phyloP scores from a whole-genome alignment of 805 yeast genomes.

The Ogataea parapolymorpha region DNA sequence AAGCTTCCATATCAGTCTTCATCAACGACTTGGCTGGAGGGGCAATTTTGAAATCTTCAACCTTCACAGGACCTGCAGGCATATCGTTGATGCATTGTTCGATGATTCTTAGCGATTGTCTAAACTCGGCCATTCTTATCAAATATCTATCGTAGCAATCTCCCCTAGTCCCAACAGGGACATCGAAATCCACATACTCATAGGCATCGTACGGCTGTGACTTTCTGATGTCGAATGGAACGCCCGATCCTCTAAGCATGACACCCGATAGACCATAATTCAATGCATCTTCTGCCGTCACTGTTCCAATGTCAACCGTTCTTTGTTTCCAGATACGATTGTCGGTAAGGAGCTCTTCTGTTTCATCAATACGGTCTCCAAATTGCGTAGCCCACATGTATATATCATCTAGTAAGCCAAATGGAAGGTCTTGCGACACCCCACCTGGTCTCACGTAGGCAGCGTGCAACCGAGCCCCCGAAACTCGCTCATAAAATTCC shows the following conservation, averaged over 20 bases:
- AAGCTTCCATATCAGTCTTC: slow-evolving; percentile 92
- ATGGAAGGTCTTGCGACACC: slow-evolving; percentile 83
- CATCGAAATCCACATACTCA: slow-evolving; percentile 79
- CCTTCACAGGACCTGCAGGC: slow-evolving; percentile 91
- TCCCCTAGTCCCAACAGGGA: slow-evolving; percentile 83
- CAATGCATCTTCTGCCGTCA: slow-evolving; percentile 83
- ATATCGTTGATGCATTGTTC: slow-evolving; percentile 87
- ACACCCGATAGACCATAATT: slow-evolving; percentile 80
- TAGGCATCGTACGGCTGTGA: slow-evolving; percentile 89
- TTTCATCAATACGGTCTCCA: slow-evolving; percentile 88
- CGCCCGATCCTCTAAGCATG: slow-evolving; percentile 88
- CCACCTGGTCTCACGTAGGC: slow-evolving; percentile 93
- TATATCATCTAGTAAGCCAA: slow-evolving; percentile 82
- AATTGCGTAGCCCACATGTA: slow-evolving; percentile 97
- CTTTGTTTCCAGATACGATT: slow-evolving; percentile 92
- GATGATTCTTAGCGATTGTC: slow-evolving; percentile 85
- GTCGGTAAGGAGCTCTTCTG: slow-evolving; percentile 84
- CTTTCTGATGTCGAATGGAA: slow-evolving; percentile 83
- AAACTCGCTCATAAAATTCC: slow-evolving; percentile 89
- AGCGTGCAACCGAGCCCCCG: slow-evolving; percentile 86
- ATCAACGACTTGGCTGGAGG: slow-evolving; percentile 79
- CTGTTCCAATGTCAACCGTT: slow-evolving; percentile 74
- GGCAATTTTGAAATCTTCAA: slow-evolving; percentile 80
- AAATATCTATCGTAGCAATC: slow-evolving; percentile 90
- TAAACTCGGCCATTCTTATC: slow-evolving; percentile 86